Evolutionary conservation across 345 rosid species (phyloP).

Genomic region (Reutealis trisperma): DNA sequence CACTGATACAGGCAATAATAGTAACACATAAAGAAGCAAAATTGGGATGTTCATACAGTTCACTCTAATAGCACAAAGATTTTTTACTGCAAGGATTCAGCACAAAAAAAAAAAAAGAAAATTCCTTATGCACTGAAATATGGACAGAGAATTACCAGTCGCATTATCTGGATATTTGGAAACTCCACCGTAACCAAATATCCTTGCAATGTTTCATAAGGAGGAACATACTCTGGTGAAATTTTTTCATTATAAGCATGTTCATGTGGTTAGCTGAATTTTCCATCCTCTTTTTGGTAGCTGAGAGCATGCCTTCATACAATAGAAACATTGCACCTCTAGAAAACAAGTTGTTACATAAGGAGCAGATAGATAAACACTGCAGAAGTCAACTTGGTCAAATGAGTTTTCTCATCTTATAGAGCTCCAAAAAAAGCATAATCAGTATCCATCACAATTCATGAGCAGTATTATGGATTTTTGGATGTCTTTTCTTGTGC

Average conservation of each 20-base stretch:
- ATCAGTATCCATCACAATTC: neutral
- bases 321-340: neutral
- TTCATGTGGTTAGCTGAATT: neutral
- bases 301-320: neutral
- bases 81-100: neutral
- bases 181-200: neutral
- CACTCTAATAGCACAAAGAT: neutral
- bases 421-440: neutral
- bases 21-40: neutral
- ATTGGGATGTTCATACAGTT: neutral
- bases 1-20: too few relatives aligned
- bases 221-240: neutral
- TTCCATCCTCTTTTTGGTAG: neutral
- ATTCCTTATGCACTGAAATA: neutral
- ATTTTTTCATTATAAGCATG: neutral
- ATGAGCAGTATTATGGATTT: slow-evolving; percentile 14
- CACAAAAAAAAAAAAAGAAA: neutral
- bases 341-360: neutral
- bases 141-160: neutral
- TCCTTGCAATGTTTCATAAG: neutral
- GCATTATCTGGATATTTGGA: neutral
- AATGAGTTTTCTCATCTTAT: neutral
- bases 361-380: neutral
- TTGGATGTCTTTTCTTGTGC: slow-evolving; percentile 47
- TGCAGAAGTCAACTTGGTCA: neutral